Base-by-base conservation (phyloP, 2,329 filamentous ascomycete genomes). In the Hypoxylon sp. region DNA sequence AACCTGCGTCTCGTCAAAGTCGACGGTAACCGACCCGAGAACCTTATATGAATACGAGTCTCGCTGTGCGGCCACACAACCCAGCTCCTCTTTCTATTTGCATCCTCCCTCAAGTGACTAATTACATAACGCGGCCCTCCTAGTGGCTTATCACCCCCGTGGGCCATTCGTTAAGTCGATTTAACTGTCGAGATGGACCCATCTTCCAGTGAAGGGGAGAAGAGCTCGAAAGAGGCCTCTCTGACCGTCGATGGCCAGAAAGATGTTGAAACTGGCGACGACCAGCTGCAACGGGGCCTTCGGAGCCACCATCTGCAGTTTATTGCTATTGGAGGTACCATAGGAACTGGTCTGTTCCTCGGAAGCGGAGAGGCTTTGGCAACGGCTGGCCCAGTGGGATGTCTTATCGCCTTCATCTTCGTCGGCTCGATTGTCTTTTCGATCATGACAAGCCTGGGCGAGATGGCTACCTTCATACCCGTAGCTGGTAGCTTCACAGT, bases 381-480 rank as follows among this genome's bases (percentile, higher is more conserved):
- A 63, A 87, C 84, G 53, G 85, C 89, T 9, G 91, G 91, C 0
- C 91, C 91, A 9, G 88, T 87, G 1, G 88, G 89, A 31, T 86
- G 89, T 39, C 83, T 94, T 51, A 86, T 94, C 71, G 90, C 89
- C 52, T 93, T 91, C 76, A 76, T 87, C 65, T 91, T 92, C 69
- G 86, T 94, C 75, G 92, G 91, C 57, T 84, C 87, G 14, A 87
- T 94, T 65, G 87, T 95, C 52, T 95, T 88, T 82, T 90, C 89
- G 3, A 89, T 94, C 80, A 94, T 95, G 90, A 84, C 85, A 52
- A 85, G 85, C 50, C 81, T 91, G 33, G 88, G 88, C 54, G 89
- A 97, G 81, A 91, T 96, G 85, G 90, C 92, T 9, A 90, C 92
- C 10, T 93, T 90, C 74, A 89, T 94, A 29, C 93, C 93, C 5